Evolutionary conservation across 2,329 filamentous ascomycete species (phyloP), one percentile per base, ranked within the genome.

Genomic region (Neonectria neomacrospora): DNA sequence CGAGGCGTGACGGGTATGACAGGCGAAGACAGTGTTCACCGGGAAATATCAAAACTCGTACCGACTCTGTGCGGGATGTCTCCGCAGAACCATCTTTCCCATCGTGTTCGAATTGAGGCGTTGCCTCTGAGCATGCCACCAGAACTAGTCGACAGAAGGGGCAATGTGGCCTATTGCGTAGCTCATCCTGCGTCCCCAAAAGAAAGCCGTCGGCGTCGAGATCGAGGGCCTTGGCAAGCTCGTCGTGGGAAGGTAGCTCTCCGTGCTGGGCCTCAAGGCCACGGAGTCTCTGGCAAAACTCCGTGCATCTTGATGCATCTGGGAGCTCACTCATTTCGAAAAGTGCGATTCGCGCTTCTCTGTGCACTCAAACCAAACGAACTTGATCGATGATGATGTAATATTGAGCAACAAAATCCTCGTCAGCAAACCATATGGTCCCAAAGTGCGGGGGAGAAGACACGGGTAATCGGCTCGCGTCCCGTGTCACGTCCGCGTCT

Each of bases 11-110:
- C 10, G 50, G 44, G 11, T 59, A 42, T 3, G 50, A 55, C 6
- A 63, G 14, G 3, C 44, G 37, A 16, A 63, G 44, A n/a, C 51
- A 60, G 28, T 55, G 28, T 37, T 60, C 55, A 7, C 20, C 34
- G 1, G 44, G 44, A 10, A 51, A 50, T 1, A 54, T 23, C 7
- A 39, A 11, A 22, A 63, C 22, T 7, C 34, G 50, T 3, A 59
- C 22, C 12, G 11, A 12, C 34, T 54, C 32, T 2, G 32, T 20
- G 14, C 14, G n/a, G 34, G 7, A 14, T 3, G 20, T 2, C 7
- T 50, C 16, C 3, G 41, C 16, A 5, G 3, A 9, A 4, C 1
- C 11, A 18, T 1, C 28, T 2, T 12, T 12, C 1, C n/a, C 0
- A 3, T 28, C 20, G 28, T 23, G 3, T 12, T 45, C 37, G 2